Conservation (phyloP, 2,329 filamentous ascomycete genomes). For the Exophiala xenobiotica region DNA sequence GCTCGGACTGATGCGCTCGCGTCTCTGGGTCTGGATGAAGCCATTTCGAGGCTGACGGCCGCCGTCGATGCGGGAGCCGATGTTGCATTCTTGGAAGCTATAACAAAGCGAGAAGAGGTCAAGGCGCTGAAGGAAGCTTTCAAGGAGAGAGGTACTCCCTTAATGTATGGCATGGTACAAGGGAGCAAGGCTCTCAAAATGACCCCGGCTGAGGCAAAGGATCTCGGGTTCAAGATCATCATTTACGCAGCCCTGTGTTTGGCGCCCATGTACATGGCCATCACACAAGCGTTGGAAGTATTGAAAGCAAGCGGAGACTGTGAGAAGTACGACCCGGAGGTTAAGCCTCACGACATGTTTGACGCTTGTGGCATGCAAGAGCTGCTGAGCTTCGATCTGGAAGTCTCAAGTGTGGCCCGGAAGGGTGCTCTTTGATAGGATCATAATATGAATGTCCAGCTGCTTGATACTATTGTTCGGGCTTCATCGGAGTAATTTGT, state of each 20-base stretch:
- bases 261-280: constrained; percentile 40
- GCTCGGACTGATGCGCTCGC: constrained; percentile 41
- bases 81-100: constrained; percentile 43
- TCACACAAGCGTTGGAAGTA: constrained; percentile 38
- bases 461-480: too few species aligned
- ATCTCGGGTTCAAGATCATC: constrained; percentile 44
- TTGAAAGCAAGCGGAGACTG: constrained; percentile 39
- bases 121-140: constrained; percentile 36
- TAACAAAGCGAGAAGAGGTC: constrained; percentile 40
- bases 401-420: too few species aligned
- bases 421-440: too few species aligned
- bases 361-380: constrained; percentile 43
- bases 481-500: too few species aligned
- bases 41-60: constrained; percentile 37
- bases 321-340: constrained; percentile 33
- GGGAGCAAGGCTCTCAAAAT: constrained; percentile 41
- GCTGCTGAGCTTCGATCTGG: constrained; percentile 39
- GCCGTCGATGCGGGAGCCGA: constrained; percentile 43
- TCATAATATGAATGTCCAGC: too few species aligned
- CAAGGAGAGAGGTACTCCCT: constrained; percentile 35
- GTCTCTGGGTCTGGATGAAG: constrained; percentile 40
- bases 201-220: constrained; percentile 38
- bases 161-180: constrained; percentile 47
- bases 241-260: constrained; percentile 44
- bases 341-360: constrained; percentile 42